phyloP scores from a whole-genome alignment of 139 green algal species.

The Asterochloris erici region DNA sequence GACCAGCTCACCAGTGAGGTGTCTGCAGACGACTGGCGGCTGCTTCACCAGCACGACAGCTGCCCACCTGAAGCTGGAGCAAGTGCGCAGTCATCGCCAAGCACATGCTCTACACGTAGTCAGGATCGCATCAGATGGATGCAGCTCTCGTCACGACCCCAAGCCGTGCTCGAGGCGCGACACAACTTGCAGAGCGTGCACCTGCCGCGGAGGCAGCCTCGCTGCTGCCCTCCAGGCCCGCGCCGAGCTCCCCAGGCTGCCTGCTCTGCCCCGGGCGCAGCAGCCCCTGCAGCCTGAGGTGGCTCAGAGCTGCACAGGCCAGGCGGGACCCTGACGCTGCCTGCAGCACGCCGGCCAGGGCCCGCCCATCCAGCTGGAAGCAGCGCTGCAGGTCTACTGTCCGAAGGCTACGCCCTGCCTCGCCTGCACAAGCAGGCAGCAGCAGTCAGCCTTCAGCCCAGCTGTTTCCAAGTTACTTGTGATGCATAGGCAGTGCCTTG shows the following conservation, averaged over 20 bases:
- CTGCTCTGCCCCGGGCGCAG: not conserved
- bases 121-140: no score
- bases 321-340: conserved; percentile 13
- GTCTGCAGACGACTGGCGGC: no score
- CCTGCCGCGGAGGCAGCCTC: conserved; percentile 10
- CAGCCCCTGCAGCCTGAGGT: not conserved
- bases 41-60: no score
- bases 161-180: not conserved
- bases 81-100: no score
- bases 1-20: no score
- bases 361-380: conserved; percentile 50
- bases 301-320: conserved; percentile 1
- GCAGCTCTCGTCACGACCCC: not conserved
- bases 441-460: no score
- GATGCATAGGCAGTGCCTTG: not conserved
- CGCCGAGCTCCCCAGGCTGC: not conserved
- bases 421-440: not conserved
- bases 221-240: conserved; percentile 19
- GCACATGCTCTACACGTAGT: no score
- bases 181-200: conserved; percentile 1
- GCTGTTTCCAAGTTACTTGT: not conserved
- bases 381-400: conserved; percentile 58
- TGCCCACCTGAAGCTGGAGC: no score
- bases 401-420: conserved; percentile 14
- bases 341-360: conserved; percentile 36